These are phyloP conservation scores for Sisymbrium irio DNA, from an alignment of 345 rosid genomes.

Conservation along the genomic window DNA sequence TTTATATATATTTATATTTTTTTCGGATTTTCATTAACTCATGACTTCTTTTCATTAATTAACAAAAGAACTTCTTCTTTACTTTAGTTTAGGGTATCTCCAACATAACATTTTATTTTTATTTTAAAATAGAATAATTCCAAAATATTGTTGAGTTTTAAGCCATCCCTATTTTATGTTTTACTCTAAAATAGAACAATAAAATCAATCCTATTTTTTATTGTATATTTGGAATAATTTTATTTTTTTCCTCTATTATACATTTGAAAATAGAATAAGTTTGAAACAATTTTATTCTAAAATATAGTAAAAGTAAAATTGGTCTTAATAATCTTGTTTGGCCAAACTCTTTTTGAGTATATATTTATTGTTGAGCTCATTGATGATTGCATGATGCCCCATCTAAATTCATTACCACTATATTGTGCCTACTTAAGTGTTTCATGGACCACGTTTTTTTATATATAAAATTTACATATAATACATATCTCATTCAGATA, in stretches of 20 bases:
- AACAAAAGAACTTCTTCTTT: constrained; percentile 8
- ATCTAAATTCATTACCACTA: constrained; percentile 5
- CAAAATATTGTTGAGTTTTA: no score
- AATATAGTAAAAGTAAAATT: no score
- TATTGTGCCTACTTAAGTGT: not conserved
- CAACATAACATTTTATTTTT: no score
- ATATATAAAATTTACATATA: not conserved
- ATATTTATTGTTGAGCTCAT: constrained; percentile 1
- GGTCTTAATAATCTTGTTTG: constrained; percentile 17
- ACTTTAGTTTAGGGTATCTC: no score
- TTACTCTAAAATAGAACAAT: no score
- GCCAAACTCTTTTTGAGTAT: constrained; percentile 5
- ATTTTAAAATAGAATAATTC: no score
- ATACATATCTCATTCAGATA: not conserved
- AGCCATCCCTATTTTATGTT: no score
- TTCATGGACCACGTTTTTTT: not conserved
- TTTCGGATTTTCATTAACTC: not conserved
- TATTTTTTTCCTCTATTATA: no score
- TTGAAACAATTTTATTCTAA: no score
- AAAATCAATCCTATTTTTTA: no score
- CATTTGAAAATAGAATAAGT: no score
- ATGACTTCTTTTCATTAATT: constrained; percentile 7
- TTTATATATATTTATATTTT: not conserved
- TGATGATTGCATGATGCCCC: not conserved
- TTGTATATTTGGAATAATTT: no score